Percentiles rank a stretch among this genome's conserved stretches.
Evolutionary conservation across 2,329 filamentous ascomycete species (phyloP).

Genomic region (Colletotrichum sp.): DNA sequence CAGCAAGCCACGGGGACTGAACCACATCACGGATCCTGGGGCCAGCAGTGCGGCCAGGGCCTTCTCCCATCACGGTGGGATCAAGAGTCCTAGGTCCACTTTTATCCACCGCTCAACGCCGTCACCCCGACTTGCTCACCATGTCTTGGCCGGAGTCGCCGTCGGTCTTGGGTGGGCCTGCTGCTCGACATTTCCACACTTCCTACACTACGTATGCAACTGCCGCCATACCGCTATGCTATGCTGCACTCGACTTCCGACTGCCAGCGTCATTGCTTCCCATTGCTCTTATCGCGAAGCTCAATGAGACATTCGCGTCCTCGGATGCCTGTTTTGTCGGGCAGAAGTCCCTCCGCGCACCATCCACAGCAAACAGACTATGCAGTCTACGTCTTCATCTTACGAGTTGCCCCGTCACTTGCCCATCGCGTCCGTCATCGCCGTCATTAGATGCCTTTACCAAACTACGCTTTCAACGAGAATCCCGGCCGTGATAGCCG

Average conservation of each 20-base stretch:
- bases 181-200: constrained; percentile 6
- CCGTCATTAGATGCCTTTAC: background rate
- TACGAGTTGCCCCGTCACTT: background rate
- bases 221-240: constrained; percentile 5
- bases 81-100: background rate
- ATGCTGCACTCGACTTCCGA: background rate
- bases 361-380: background rate
- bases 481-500: background rate
- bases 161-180: constrained; percentile 15
- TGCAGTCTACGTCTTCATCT: background rate
- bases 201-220: constrained; percentile 1
- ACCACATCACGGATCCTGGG: constrained; percentile 11
- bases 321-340: constrained; percentile 5
- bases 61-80: constrained; percentile 5
- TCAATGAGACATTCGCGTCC: background rate
- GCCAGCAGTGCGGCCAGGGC: background rate
- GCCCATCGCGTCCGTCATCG: background rate
- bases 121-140: constrained; percentile 11
- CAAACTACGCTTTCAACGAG: background rate
- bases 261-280: background rate
- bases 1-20: constrained; percentile 20
- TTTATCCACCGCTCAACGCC: constrained; percentile 18
- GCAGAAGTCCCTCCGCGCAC: background rate
- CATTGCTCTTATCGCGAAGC: background rate
- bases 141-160: constrained; percentile 19